Percentiles rank a stretch among this genome's conserved stretches.
phyloP scores from a whole-genome alignment of 345 rosid genomes.

The Leavenworthia alabamica region DNA sequence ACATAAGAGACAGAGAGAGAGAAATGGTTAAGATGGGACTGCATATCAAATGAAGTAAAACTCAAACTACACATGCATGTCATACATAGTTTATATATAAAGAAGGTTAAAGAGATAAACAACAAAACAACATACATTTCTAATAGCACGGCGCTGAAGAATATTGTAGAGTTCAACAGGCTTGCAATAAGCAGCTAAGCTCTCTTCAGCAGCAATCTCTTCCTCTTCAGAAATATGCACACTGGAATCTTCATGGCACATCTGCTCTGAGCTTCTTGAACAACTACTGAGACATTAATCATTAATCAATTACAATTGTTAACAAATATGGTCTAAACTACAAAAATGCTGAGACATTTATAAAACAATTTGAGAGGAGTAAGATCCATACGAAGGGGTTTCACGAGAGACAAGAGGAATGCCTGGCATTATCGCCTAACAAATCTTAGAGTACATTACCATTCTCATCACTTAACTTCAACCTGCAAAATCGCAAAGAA shows the following conservation, averaged over 20 bases:
- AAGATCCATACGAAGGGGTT: conserved; percentile 57
- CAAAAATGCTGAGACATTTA: neutral
- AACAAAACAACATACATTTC: conserved; percentile 45
- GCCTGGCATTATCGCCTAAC: conserved; percentile 77
- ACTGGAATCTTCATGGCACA: conserved; percentile 88
- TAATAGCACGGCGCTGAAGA: conserved; percentile 76
- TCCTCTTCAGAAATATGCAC: conserved; percentile 76
- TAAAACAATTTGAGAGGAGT: neutral
- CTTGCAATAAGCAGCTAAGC: conserved; percentile 77
- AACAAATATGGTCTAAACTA: neutral
- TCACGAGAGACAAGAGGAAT: conserved; percentile 73
- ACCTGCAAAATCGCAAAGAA: neutral
- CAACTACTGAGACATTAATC: too few relatives aligned
- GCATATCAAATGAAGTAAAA: neutral
- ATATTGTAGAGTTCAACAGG: conserved; percentile 96
- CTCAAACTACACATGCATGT: neutral
- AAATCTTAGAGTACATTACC: conserved; percentile 29
- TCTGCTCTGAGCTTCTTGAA: conserved; percentile 80
- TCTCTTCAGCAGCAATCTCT: conserved; percentile 86
- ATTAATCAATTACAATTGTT: neutral
- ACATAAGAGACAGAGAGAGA: conserved; percentile 9
- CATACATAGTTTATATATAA: neutral
- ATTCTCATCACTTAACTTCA: conserved; percentile 28
- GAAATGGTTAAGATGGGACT: neutral
- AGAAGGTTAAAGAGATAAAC: neutral